Percentiles rank a stretch among this genome's conserved stretches.
These are phyloP conservation scores for Lactarius akahatsu DNA, from an alignment of 768 basidiomycete genomes.

Conservation along the genomic window DNA sequence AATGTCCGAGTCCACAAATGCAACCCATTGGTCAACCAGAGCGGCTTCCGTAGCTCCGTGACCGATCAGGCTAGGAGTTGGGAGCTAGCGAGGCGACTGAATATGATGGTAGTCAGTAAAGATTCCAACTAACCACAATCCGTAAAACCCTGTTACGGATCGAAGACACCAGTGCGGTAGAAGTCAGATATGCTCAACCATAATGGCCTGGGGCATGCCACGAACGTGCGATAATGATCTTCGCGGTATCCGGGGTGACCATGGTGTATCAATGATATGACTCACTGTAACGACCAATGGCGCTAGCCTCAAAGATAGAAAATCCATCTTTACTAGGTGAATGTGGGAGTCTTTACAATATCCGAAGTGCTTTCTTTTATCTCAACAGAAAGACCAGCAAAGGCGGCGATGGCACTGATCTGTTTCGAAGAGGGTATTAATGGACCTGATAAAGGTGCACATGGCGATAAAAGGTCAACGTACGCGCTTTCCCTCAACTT, in stretches of 20 bases:
- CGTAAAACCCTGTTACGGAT: not conserved
- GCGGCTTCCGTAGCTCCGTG: conserved; percentile 63
- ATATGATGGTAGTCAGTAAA: conserved; percentile 24
- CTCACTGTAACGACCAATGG: conserved; percentile 90
- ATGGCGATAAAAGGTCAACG: conserved; percentile 35
- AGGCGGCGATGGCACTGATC: conserved; percentile 59
- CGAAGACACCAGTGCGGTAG: not conserved
- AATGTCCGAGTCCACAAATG: conserved; percentile 70
- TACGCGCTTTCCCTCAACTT: conserved; percentile 48
- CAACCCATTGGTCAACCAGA: conserved; percentile 81
- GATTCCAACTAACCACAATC: conserved; percentile 17
- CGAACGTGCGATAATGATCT: not conserved
- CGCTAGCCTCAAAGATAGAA: conserved; percentile 69
- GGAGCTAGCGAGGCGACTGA: conserved; percentile 75
- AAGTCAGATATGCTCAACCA: not conserved
- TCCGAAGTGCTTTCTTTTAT: conserved; percentile 55
- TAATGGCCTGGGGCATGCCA: not conserved
- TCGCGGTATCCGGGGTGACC: conserved; percentile 6
- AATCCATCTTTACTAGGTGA: conserved; percentile 76
- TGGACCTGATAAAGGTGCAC: not conserved
- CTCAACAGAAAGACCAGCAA: conserved; percentile 57
- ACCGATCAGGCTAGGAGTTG: conserved; percentile 78
- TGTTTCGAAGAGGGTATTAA: conserved; percentile 26
- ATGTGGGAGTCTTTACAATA: conserved; percentile 79
- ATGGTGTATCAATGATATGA: conserved; percentile 32